phyloP scores from a whole-genome alignment of 371 early-diverging fungal genomes.

The Dinochytrium kinnereticum region DNA sequence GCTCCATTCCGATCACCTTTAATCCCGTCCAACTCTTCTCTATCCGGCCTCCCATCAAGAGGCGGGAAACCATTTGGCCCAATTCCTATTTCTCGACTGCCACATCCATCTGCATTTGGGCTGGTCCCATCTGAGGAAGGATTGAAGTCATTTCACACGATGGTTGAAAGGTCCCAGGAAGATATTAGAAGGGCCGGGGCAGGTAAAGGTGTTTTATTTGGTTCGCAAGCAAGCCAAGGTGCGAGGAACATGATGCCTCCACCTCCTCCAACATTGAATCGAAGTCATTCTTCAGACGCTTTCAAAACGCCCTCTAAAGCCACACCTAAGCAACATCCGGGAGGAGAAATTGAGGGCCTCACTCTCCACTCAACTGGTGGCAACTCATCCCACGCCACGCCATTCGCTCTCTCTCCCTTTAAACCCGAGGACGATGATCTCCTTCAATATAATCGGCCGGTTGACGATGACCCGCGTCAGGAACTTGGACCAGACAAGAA shows the following conservation, averaged over 20 bases:
- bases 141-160: background rate
- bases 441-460: too few species aligned
- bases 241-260: too few species aligned
- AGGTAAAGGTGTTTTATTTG: too few species aligned
- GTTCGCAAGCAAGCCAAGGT: too few species aligned
- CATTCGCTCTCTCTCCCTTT: background rate
- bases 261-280: too few species aligned
- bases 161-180: too few species aligned
- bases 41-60: background rate
- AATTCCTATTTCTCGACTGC: background rate
- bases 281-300: too few species aligned
- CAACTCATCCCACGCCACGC: background rate
- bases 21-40: background rate
- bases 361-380: background rate
- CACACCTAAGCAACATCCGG: too few species aligned
- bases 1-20: slow-evolving; percentile 1
- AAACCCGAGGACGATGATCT: too few species aligned
- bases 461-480: background rate
- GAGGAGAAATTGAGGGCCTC: slow-evolving; percentile 6
- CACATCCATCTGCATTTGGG: background rate
- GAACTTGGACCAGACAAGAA: background rate
- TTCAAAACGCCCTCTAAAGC: too few species aligned
- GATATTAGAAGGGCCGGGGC: too few species aligned
- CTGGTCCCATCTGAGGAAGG: background rate
- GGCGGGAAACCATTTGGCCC: background rate